Evolutionary conservation across 768 basidiomycete genomes (phyloP), one percentile per base, ranked within the genome.

Genomic region (Lactarius sanguifluus): DNA sequence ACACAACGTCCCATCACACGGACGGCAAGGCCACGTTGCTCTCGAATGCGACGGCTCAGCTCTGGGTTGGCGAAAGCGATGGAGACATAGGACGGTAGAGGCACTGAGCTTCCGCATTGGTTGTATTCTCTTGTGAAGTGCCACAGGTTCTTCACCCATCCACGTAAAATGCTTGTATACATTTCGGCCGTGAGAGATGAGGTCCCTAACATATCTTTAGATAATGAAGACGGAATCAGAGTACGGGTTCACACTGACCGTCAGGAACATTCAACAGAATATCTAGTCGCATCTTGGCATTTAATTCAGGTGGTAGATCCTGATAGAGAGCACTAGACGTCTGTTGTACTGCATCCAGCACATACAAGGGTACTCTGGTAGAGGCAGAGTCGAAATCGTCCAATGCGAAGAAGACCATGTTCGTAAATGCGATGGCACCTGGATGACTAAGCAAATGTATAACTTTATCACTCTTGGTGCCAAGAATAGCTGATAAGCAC

Each of bases 311-410:
- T 13, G n/a, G 47, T 12, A 50, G 47, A 13, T 10, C n/a, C 23
- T 0, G 5, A 1, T 5, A 50, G 23, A 23, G n/a, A 2, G 2
- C 2, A 0, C 10, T 0, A 12, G 2, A 2, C 5, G 47, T 50
- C 47, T 50, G n/a, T 50, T 6, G 47, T 0, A 23, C 5, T 1
- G n/a, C 2, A 12, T 47, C n/a, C 8, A n/a, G 45, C 4, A 23
- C 23, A 50, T 50, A 4, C 23, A 4, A 15, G 5, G 50, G 50
- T 10, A 25, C 23, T 5, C 0, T 50, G 2, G 0, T 10, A 10
- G 0, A 2, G 2, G 1, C 5, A 5, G 12, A 13, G 13, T 2
- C 0, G 50, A 15, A 0, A 25, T 52, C 0, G 25, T 2, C 50
- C 23, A 25, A 15, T 16, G 47, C 47, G 40, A 16, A 16, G 16